Conservation (phyloP, 2,329 filamentous ascomycete species). For the Colletotrichum musicola region DNA sequence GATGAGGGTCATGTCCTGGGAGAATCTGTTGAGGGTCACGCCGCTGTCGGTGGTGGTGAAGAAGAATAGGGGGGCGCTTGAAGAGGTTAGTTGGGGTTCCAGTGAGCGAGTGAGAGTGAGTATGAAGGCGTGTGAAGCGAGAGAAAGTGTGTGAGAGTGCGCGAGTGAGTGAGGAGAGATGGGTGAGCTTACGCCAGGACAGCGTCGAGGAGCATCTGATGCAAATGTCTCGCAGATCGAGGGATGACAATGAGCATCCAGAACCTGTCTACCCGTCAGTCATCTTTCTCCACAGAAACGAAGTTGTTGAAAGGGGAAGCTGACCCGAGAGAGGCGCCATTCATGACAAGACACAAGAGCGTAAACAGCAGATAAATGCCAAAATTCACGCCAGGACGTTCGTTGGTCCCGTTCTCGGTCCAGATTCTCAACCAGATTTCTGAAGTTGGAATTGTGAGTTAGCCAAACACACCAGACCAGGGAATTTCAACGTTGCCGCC, state of each 20-base stretch:
- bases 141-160: background rate
- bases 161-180: background rate
- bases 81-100: too few relatives aligned
- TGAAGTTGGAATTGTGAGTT: too few relatives aligned
- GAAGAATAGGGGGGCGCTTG: constrained; percentile 41
- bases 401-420: constrained; percentile 43
- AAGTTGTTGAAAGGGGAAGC: constrained; percentile 25
- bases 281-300: too few relatives aligned
- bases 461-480: too few relatives aligned
- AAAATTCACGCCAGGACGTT: constrained; percentile 38
- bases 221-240: constrained; percentile 43
- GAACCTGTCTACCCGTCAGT: constrained; percentile 42
- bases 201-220: constrained; percentile 40
- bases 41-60: constrained; percentile 53
- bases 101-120: background rate
- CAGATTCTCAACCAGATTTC: constrained; percentile 50
- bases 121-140: too few relatives aligned
- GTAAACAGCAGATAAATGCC: constrained; percentile 45
- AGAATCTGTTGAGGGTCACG: constrained; percentile 53
- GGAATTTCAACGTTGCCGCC: too few relatives aligned
- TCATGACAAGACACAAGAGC: constrained; percentile 42
- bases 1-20: constrained; percentile 57
- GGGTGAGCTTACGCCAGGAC: constrained; percentile 18
- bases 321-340: constrained; percentile 25
- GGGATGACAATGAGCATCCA: constrained; percentile 44